Evolutionary conservation across 164 flowering plant genomes (phyloP).

Genomic region (Vitis rotundifolia): DNA sequence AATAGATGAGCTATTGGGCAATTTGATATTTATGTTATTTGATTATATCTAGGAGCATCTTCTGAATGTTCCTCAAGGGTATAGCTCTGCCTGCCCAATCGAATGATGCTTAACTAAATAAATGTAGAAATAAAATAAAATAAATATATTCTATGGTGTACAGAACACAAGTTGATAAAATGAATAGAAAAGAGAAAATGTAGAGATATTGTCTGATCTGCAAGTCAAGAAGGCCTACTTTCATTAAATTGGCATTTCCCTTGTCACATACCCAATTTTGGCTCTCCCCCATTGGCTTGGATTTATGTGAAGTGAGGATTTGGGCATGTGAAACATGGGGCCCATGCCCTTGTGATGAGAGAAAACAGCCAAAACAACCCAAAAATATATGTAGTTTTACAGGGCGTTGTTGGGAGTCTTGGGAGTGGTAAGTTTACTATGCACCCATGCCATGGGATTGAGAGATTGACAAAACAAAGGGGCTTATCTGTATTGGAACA

Average conservation of each 20-base stretch:
- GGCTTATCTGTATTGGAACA: no score
- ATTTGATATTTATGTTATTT: no score
- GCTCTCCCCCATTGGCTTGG: constrained; percentile 1
- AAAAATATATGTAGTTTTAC: no score
- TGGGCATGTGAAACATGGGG: neutral
- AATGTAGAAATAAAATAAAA: neutral
- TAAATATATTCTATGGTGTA: neutral
- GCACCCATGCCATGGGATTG: no score
- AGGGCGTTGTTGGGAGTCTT: no score
- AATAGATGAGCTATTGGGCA: no score
- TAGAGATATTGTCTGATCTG: neutral
- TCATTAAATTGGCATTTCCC: neutral
- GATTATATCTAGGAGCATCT: no score
- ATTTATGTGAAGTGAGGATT: neutral
- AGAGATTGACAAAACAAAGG: no score
- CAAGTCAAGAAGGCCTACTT: neutral
- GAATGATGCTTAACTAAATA: neutral
- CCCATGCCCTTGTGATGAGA: neutral
- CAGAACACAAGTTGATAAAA: neutral
- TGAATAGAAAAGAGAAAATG: constrained; percentile 1
- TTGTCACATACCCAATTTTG: neutral
- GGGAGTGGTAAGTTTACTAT: no score
- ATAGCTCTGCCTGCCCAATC: neutral
- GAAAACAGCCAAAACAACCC: no score
- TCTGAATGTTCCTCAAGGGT: no score